phyloP scores from a whole-genome alignment of 129 eudicot genomes.

The Flaveria linearis region DNA sequence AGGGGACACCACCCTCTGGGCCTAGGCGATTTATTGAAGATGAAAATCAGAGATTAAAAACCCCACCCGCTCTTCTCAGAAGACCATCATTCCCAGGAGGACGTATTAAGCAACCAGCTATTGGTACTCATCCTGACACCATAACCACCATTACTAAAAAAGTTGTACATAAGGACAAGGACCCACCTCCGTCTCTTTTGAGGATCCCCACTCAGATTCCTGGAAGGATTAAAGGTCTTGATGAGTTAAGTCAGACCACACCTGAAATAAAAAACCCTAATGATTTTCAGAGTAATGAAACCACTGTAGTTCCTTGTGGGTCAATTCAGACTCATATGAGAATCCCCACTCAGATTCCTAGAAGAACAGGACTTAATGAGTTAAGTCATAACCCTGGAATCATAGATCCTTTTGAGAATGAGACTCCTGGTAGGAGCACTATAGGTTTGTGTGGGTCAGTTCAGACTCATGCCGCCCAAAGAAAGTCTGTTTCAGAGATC shows the following conservation, averaged over 20 bases:
- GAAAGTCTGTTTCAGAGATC: slow-evolving; percentile 44
- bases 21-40: slow-evolving; percentile 54
- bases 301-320: background rate
- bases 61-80: slow-evolving; percentile 72
- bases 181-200: slow-evolving; percentile 20
- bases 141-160: slow-evolving; percentile 34
- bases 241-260: slow-evolving; percentile 36
- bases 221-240: slow-evolving; percentile 20
- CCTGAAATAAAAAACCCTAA: slow-evolving; percentile 14
- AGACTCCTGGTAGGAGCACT: slow-evolving; percentile 19
- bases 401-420: slow-evolving; percentile 31
- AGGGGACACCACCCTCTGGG: slow-evolving; percentile 52
- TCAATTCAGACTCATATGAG: slow-evolving; percentile 1
- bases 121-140: slow-evolving; percentile 42
- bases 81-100: slow-evolving; percentile 65
- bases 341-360: slow-evolving; percentile 20
- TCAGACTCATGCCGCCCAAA: slow-evolving; percentile 14
- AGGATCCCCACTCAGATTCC: slow-evolving; percentile 26
- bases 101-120: slow-evolving; percentile 54
- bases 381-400: slow-evolving; percentile 26
- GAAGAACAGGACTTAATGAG: slow-evolving; percentile 35
- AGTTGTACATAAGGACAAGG: slow-evolving; percentile 30
- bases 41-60: slow-evolving; percentile 58
- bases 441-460: background rate
- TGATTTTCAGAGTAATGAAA: slow-evolving; percentile 37